Evolutionary conservation across 2,329 filamentous ascomycete genomes (phyloP), one percentile per base, ranked within the genome.

Genomic region (Pleurostoma richardsiae): DNA sequence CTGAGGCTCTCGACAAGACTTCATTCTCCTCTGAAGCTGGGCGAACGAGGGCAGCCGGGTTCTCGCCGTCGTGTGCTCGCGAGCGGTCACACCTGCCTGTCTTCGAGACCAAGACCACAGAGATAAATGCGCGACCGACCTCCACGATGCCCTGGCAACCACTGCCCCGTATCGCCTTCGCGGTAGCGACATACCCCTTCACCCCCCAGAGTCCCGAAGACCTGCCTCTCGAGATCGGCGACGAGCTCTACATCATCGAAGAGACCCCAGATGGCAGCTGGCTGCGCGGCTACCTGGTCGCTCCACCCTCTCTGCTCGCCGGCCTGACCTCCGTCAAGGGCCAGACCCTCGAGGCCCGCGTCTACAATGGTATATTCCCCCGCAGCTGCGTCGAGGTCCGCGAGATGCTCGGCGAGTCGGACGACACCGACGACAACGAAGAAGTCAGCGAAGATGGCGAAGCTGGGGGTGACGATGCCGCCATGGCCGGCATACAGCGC

Each of bases 311-410:
- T 57, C 73, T 99, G 63, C 80, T 99, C 49, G 89, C 94, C 19
- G 94, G 92, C 42, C 73, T 99, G 64, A 97, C 90, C 8, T 92
- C 87, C 51, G 83, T 87, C 59, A 92, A 90, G 65, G 92, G 94
- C 42, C 90, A 96, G 66, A 95, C 91, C 1, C 82, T 97, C 30
- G 92, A 97, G 70, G 90, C 92, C 49, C 84, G 94, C 54, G 94
- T 99, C 49, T 99, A 97, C 64, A 96, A 91, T n/a, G 94, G 94
- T 58, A 95, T 99, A 59, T 99, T 99, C 62, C 94, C 94, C 8
- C 81, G 88, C 54, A 94, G 86, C 64, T 99, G 92, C 59, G 92
- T 99, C 48, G 90, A 99, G 67, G 85, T 99, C 49, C 84, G 92
- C 54, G 94, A 99, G 70, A 83, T 96, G 46, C 78, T 99, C 33